Evolutionary conservation across 1,139 yeast species (phyloP).

Genomic region (Lodderomyces pseudojiufengensis): DNA sequence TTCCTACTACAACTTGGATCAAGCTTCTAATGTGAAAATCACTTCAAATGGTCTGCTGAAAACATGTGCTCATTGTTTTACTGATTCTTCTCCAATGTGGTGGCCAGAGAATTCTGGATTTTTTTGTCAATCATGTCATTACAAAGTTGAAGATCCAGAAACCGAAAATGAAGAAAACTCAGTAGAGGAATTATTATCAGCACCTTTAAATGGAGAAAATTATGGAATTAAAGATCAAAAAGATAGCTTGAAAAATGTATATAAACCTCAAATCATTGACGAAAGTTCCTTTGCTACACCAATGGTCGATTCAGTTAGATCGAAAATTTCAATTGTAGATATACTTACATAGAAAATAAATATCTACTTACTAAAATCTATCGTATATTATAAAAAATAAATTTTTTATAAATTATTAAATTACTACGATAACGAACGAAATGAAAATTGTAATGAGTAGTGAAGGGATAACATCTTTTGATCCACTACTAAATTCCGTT

Average conservation of each 20-base stretch:
- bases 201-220: constrained; percentile 31
- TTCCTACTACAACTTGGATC: constrained; percentile 6
- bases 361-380: too few relatives aligned
- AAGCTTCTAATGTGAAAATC: constrained; percentile 1
- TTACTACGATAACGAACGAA: too few relatives aligned
- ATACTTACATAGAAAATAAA: constrained; percentile 14
- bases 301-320: constrained; percentile 14
- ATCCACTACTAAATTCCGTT: too few relatives aligned
- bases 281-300: neutral
- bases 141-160: constrained; percentile 13
- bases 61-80: constrained; percentile 23
- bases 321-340: constrained; percentile 25
- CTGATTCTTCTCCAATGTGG: constrained; percentile 39
- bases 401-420: too few relatives aligned
- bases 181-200: constrained; percentile 20
- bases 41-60: neutral
- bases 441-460: too few relatives aligned
- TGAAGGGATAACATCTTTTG: too few relatives aligned
- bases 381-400: too few relatives aligned
- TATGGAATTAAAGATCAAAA: constrained; percentile 30
- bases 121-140: constrained; percentile 35
- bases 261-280: constrained; percentile 10
- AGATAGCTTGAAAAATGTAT: constrained; percentile 23
- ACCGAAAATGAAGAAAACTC: constrained; percentile 10
- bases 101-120: constrained; percentile 18